Conservation (phyloP, 164 flowering plant genomes). For the Stephania japonica region DNA sequence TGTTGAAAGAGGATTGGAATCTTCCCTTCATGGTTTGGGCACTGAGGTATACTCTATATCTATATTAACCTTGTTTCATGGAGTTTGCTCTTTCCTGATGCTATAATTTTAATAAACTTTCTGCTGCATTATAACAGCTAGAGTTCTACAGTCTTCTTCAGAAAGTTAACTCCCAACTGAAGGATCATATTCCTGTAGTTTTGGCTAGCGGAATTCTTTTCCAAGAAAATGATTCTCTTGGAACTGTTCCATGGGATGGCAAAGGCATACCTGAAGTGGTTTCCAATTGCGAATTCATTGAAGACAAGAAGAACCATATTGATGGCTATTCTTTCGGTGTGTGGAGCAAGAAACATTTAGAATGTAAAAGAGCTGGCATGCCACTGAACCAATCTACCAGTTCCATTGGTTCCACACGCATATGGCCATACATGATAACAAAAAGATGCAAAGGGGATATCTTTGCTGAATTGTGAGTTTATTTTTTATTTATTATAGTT, state of each 20-base stretch:
- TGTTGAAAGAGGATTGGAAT: conserved; percentile 82
- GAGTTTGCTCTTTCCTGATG: neutral
- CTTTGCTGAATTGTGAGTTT: conserved; percentile 71
- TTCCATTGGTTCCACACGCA: conserved; percentile 25
- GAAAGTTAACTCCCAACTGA: conserved; percentile 50
- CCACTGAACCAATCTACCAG: conserved; percentile 20
- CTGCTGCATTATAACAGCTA: conserved; percentile 48
- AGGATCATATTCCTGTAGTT: conserved; percentile 64
- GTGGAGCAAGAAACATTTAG: conserved; percentile 65
- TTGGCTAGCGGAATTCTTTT: conserved; percentile 71
- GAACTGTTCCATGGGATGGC: conserved; percentile 70
- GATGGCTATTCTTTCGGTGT: conserved; percentile 62
- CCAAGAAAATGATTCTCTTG: conserved; percentile 52
- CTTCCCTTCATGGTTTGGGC: conserved; percentile 67
- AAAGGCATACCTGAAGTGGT: conserved; percentile 64
- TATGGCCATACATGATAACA: conserved; percentile 82
- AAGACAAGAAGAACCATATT: conserved; percentile 13
- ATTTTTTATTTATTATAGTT: conserved; percentile 9
- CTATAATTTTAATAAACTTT: neutral
- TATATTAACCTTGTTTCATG: neutral
- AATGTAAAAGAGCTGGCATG: conserved; percentile 39
- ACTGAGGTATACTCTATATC: conserved; percentile 53
- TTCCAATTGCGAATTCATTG: conserved; percentile 30
- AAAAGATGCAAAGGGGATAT: conserved; percentile 80
- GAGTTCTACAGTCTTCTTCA: conserved; percentile 59